These are phyloP conservation scores for Penicillium antarcticum DNA, from an alignment of 495 filamentous ascomycete species.

Conservation along the genomic window DNA sequence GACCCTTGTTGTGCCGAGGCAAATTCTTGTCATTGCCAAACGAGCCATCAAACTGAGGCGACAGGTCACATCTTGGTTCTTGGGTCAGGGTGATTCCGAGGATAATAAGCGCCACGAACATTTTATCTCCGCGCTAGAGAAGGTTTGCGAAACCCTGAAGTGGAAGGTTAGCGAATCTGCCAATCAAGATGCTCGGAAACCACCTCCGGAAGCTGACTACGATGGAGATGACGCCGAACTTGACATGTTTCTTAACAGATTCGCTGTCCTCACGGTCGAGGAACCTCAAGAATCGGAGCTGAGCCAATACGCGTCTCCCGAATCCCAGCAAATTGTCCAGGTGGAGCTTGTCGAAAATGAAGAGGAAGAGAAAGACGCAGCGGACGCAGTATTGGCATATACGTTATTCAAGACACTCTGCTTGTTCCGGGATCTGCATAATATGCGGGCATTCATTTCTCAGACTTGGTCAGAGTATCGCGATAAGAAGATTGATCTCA, in stretches of 20 bases:
- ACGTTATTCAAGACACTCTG: constrained; percentile 29
- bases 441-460: constrained; percentile 24
- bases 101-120: too few relatives aligned
- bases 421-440: constrained; percentile 25
- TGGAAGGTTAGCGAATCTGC: too few relatives aligned
- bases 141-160: too few relatives aligned
- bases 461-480: constrained; percentile 30
- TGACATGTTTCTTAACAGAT: constrained; percentile 24
- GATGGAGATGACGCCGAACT: constrained; percentile 10
- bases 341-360: constrained; percentile 23
- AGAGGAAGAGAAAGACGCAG: constrained; percentile 21
- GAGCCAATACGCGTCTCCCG: background rate
- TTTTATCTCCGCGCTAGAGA: too few relatives aligned
- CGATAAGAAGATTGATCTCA: constrained; percentile 28
- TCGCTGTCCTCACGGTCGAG: constrained; percentile 31
- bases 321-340: constrained; percentile 23
- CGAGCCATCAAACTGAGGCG: too few relatives aligned
- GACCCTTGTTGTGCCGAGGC: too few relatives aligned
- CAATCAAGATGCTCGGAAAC: too few relatives aligned
- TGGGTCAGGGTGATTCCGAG: too few relatives aligned
- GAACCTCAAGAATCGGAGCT: constrained; percentile 22
- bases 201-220: too few relatives aligned
- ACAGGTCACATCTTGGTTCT: too few relatives aligned
- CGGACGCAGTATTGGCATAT: constrained; percentile 10
- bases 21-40: too few relatives aligned